These are phyloP conservation scores for Fusarium longipes DNA, from an alignment of 2,329 filamentous ascomycete species.

Conservation along the genomic window DNA sequence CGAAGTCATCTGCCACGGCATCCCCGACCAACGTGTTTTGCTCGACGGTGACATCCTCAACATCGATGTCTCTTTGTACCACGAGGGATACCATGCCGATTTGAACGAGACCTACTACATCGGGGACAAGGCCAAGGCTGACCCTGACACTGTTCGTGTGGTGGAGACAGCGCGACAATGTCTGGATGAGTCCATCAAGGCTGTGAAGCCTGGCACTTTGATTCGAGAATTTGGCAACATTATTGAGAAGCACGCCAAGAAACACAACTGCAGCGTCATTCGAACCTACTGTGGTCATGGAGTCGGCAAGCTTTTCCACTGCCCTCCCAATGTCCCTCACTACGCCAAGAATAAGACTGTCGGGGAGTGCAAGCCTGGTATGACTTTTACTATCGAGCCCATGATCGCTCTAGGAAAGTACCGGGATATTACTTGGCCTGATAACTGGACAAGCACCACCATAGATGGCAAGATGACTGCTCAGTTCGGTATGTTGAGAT, in stretches of 20 bases:
- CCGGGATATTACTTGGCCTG: slow-evolving; percentile 95
- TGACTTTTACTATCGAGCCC: slow-evolving; percentile 99
- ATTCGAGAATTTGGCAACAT: slow-evolving; percentile 94
- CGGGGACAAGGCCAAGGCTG: slow-evolving; percentile 83
- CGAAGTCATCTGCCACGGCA: slow-evolving; percentile 98
- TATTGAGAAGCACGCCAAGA: slow-evolving; percentile 95
- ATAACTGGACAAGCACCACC: slow-evolving; percentile 98
- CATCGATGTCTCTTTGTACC: slow-evolving; percentile 94
- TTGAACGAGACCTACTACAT: slow-evolving; percentile 99
- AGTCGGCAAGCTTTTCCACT: slow-evolving; percentile 93
- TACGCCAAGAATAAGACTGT: slow-evolving; percentile 99
- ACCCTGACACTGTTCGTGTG: slow-evolving; percentile 88
- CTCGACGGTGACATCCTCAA: slow-evolving; percentile 96
- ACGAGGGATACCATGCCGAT: slow-evolving; percentile 94
- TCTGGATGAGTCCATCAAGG: slow-evolving; percentile 87
- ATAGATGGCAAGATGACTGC: slow-evolving; percentile 89
- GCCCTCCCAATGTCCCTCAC: slow-evolving; percentile 92
- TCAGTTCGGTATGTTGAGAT: slow-evolving; percentile 78
- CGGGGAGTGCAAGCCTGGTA: slow-evolving; percentile 91
- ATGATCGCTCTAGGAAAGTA: slow-evolving; percentile 96
- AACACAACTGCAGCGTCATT: slow-evolving; percentile 86
- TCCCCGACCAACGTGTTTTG: slow-evolving; percentile 88
- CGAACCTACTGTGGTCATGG: slow-evolving; percentile 97
- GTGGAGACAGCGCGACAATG: slow-evolving; percentile 92
- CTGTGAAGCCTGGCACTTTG: slow-evolving; percentile 91